Evolutionary conservation across 768 basidiomycete species (phyloP).

Genomic region (Arthromyces matolae): DNA sequence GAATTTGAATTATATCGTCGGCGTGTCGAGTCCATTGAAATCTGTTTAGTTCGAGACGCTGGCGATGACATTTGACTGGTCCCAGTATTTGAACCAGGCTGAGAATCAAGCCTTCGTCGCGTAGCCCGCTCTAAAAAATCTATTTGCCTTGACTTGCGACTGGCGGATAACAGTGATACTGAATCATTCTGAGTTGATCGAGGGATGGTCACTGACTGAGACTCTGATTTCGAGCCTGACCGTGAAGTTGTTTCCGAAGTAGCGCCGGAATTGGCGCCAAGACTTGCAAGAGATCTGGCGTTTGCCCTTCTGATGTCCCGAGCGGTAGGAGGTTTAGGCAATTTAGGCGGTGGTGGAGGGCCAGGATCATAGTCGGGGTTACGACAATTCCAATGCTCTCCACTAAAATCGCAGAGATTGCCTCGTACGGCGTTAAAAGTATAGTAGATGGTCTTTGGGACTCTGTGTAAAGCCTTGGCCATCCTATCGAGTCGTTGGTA

Average conservation of each 20-base stretch:
- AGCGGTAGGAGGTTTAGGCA: conserved; percentile 20
- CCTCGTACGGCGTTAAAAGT: conserved; percentile 54
- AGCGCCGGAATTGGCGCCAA: not conserved
- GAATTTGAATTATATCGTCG: not conserved
- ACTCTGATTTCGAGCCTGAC: not conserved
- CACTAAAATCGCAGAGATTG: conserved; percentile 38
- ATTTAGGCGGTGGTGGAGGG: conserved; percentile 52
- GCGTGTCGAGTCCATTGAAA: no score
- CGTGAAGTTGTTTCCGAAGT: not conserved
- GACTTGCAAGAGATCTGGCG: not conserved
- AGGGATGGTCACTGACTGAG: not conserved
- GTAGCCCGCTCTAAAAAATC: not conserved
- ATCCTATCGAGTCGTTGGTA: conserved; percentile 46
- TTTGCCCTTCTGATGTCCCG: conserved; percentile 7
- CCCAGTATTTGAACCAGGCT: not conserved
- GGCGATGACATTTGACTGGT: not conserved
- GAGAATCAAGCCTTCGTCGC: not conserved
- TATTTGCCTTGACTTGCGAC: not conserved
- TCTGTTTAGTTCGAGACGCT: not conserved
- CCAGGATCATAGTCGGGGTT: conserved; percentile 76
- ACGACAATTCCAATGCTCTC: conserved; percentile 46
- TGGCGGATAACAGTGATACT: not conserved
- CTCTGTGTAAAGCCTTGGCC: conserved; percentile 30
- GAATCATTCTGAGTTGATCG: not conserved
- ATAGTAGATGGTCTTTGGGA: conserved; percentile 44